Evolutionary conservation across 176 grass and related monocot species (phyloP), one percentile per base, ranked within the genome.

Genomic region (Coix lacrymajobi): DNA sequence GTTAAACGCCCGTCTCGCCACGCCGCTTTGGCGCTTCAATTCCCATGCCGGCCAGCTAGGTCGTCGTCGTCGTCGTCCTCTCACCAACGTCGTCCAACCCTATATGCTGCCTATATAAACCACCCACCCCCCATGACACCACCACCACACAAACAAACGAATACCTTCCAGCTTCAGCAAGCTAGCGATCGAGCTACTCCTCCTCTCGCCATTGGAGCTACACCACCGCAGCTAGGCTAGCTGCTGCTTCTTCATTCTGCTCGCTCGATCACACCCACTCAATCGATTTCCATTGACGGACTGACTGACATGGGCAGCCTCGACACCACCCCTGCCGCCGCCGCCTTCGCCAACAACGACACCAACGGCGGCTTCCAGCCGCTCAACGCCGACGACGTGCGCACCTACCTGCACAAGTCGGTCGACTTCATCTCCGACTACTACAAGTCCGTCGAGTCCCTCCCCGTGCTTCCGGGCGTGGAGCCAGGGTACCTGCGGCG

Each of bases 351-450:
- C 83, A 37, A 5, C 67, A 12, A 8, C 9, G 25, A 10, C n/a
- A 29, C 4, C 19, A 41, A 8, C 8, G 36, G 52, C 2, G 66
- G 14, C 1, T 84, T 87, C 71, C 77, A 71, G 49, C 89, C 85
- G 5, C 75, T 91, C 1, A 69, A 91, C 58, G 7, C 79, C 22
- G 85, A 88, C 3, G 77, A 88, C 19, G 82, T 91, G 5, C 86
- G 82, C 6, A n/a, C 77, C 1, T 84, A 88, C 70, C 78, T 91
- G 7, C 86, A 79, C 41, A 80, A 79, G 33, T 24, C 90, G 3
- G 82, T 92, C 0, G 85, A 88, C 61, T 88, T 92, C 90, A 85
- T 92, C 71, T 66, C 26, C 9, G 86, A 92, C 61, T 92, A 92
- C 82, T 92, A 83, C 73, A 88, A 85, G 49, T 51, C 57, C 0